These are phyloP conservation scores for Termitomyces sp. DNA, from an alignment of 768 basidiomycete species.

Conservation along the genomic window DNA sequence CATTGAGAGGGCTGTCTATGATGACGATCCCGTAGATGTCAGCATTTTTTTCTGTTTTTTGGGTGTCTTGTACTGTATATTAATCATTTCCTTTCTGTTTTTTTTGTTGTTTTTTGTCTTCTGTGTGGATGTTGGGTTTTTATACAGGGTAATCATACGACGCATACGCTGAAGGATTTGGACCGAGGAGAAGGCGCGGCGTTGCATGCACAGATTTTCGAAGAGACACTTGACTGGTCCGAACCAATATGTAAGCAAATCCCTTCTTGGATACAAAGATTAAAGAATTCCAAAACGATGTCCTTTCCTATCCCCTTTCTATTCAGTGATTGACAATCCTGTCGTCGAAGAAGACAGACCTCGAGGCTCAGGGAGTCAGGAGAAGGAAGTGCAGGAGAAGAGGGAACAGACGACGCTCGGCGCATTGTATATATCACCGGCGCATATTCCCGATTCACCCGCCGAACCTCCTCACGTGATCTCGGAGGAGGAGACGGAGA, in stretches of 20 bases:
- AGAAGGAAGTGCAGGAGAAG: conserved; percentile 66
- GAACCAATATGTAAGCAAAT: conserved; percentile 71
- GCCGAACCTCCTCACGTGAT: conserved; percentile 59
- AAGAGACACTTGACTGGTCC: conserved; percentile 82
- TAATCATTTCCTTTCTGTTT: conserved; percentile 36
- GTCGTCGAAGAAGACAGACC: conserved; percentile 43
- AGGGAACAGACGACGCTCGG: conserved; percentile 74
- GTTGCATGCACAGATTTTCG: conserved; percentile 75
- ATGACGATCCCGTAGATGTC: conserved; percentile 85
- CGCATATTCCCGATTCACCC: conserved; percentile 76
- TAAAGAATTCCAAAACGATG: conserved; percentile 13
- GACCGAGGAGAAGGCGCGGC: conserved; percentile 87
- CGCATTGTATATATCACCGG: conserved; percentile 65
- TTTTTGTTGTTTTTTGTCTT: conserved; percentile 13
- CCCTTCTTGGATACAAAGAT: conserved; percentile 11
- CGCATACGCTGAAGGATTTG: conserved; percentile 76
- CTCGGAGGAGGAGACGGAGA: conserved; percentile 67
- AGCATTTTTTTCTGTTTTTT: conserved; percentile 41
- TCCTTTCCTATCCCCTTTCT: conserved; percentile 9
- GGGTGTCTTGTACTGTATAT: conserved; percentile 40
- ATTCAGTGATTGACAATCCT: conserved; percentile 59
- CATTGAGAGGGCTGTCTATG: conserved; percentile 85
- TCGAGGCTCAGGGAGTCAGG: conserved; percentile 65
- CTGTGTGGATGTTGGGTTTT: conserved; percentile 1
- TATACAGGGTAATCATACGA: conserved; percentile 65